Conservation (phyloP, 192 early-diverging fungal genomes). For the Backusella psychrophila region DNA sequence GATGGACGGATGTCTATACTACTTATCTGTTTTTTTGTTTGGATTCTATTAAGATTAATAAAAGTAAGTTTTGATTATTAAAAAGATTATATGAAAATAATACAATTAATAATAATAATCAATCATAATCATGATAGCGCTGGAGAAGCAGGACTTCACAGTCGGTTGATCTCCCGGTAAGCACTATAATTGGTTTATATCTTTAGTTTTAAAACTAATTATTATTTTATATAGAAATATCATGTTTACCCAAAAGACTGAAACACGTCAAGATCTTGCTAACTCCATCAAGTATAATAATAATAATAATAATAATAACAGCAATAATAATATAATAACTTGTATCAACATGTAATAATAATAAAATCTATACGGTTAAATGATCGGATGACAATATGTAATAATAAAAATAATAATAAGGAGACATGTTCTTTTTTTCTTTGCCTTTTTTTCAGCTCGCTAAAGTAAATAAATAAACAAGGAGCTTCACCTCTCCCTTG, state of each 20-base stretch:
- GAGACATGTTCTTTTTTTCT: background rate
- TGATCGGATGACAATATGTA: background rate
- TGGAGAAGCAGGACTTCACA: background rate
- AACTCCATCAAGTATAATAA: background rate
- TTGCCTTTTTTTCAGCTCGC: background rate
- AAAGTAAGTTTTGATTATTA: background rate
- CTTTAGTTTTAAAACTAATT: background rate
- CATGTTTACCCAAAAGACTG: background rate
- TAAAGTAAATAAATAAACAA: conserved; percentile 9
- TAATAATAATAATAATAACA: background rate
- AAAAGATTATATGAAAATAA: background rate
- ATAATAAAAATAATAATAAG: background rate
- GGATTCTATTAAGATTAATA: conserved; percentile 1
- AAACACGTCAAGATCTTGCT: background rate
- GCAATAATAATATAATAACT: background rate
- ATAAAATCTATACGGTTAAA: background rate
- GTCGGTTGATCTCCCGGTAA: background rate
- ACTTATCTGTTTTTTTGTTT: background rate
- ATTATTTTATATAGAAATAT: background rate
- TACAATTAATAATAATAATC: background rate
- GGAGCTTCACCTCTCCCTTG: background rate
- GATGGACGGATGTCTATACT: background rate
- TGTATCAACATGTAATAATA: background rate
- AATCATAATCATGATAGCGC: background rate
- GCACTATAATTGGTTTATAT: background rate